Conservation (phyloP, 2,329 filamentous ascomycete genomes). For the Aspergillus unguis region DNA sequence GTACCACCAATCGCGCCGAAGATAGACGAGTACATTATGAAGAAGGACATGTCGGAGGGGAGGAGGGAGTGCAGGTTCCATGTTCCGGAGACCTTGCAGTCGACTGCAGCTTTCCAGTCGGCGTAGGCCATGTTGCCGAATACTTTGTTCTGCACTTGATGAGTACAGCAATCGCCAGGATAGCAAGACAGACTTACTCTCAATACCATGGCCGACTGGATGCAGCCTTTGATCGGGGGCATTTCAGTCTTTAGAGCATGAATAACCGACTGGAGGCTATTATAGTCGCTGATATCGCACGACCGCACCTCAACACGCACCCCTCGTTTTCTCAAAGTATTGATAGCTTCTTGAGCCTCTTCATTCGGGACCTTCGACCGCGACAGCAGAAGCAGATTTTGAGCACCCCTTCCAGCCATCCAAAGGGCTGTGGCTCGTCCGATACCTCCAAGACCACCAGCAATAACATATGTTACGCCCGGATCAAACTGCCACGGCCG, state of each 20-base stretch:
- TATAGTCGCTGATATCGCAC: slow-evolving; percentile 15
- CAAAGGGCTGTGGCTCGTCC: slow-evolving; percentile 10
- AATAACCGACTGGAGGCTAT: background rate
- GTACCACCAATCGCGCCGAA: slow-evolving; percentile 21
- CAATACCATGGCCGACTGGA: slow-evolving; percentile 25
- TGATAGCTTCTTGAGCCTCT: background rate
- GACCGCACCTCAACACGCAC: slow-evolving; percentile 8
- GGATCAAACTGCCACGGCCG: background rate
- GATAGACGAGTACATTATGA: slow-evolving; percentile 40
- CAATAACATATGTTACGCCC: slow-evolving; percentile 13
- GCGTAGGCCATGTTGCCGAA: slow-evolving; percentile 28
- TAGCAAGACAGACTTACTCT: background rate
- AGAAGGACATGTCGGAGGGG: slow-evolving; percentile 39
- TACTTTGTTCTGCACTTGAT: slow-evolving; percentile 8
- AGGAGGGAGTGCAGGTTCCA: slow-evolving; percentile 31
- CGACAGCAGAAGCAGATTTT: slow-evolving; percentile 21
- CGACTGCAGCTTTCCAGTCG: slow-evolving; percentile 30
- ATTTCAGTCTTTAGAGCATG: slow-evolving; percentile 11
- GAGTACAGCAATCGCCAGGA: background rate
- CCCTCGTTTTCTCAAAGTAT: slow-evolving; percentile 4
- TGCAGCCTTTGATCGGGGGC: slow-evolving; percentile 27
- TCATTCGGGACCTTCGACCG: slow-evolving; percentile 12
- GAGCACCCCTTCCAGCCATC: slow-evolving; percentile 18
- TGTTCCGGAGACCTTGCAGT: slow-evolving; percentile 33
- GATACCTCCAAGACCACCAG: slow-evolving; percentile 15